Conservation (phyloP, 176 grass and related monocot genomes). For the Triticum dicoccoides region DNA sequence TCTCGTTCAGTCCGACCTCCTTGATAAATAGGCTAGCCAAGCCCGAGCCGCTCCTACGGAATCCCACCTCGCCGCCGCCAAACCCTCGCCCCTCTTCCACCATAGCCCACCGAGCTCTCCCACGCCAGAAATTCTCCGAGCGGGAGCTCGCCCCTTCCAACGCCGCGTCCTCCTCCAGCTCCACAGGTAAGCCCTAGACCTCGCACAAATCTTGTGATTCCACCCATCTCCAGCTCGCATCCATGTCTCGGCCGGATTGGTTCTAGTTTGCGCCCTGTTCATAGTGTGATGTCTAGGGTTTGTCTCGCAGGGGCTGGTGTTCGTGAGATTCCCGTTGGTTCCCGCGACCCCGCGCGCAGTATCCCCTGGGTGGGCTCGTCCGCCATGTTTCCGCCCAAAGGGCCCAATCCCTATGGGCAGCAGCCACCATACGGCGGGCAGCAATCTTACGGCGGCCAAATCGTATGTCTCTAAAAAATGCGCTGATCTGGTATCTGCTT, state of each 20-base stretch:
- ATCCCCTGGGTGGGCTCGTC: constrained; percentile 19
- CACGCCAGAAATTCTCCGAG: neutral
- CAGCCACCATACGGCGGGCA: constrained; percentile 51
- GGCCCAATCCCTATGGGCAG: constrained; percentile 67
- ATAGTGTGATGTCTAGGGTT: constrained; percentile 22
- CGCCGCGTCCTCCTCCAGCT: neutral
- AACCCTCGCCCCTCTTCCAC: neutral
- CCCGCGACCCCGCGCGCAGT: neutral
- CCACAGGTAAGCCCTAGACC: constrained; percentile 48
- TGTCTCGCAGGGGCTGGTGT: constrained; percentile 18
- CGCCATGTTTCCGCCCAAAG: constrained; percentile 78
- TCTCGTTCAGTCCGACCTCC: neutral
- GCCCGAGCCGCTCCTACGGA: neutral
- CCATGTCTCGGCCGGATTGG: neutral
- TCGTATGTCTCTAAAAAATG: constrained; percentile 36
- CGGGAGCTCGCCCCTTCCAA: neutral
- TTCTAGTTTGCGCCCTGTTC: neutral
- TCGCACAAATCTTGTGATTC: constrained; percentile 24
- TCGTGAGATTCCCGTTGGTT: neutral
- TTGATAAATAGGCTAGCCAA: constrained; percentile 25
- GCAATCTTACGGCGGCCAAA: constrained; percentile 62
- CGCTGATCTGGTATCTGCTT: neutral
- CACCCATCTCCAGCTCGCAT: neutral
- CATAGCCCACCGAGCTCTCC: neutral
- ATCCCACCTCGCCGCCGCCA: constrained; percentile 7